A percentile compares a stretch with the other conserved stretches of the same genome.
These are phyloP conservation scores for Hyaloperonospora arabidopsidis DNA, from an alignment of 352 stramenopile genomes.

Conservation along the genomic window DNA sequence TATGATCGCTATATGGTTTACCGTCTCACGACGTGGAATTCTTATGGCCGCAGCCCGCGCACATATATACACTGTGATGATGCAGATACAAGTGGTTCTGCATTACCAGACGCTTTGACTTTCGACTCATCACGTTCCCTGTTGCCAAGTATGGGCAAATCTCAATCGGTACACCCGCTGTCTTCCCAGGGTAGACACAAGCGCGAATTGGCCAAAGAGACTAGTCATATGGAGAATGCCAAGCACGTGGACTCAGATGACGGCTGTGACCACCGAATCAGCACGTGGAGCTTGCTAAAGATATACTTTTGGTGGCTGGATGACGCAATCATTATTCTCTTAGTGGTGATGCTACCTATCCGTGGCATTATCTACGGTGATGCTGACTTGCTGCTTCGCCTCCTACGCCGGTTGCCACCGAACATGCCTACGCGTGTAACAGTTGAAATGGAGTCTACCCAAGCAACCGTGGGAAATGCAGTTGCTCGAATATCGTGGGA, in stretches of 20 bases:
- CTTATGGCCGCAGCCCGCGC: slow-evolving; percentile 62
- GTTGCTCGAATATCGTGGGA: slow-evolving; percentile 70
- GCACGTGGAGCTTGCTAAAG: slow-evolving; percentile 46
- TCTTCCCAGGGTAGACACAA: slow-evolving; percentile 21
- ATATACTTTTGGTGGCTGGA: slow-evolving; percentile 83
- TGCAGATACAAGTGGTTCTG: slow-evolving; percentile 6
- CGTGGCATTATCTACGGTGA: slow-evolving; percentile 80
- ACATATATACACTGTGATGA: slow-evolving; percentile 51
- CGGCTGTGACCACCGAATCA: slow-evolving; percentile 13
- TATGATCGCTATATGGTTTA: slow-evolving; percentile 55
- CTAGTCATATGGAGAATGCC: slow-evolving; percentile 10
- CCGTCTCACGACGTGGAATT: slow-evolving; percentile 75
- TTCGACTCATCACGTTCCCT: slow-evolving; percentile 5
- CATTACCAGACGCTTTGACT: slow-evolving; percentile 9
- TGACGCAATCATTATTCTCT: slow-evolving; percentile 62
- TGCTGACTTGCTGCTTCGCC: slow-evolving; percentile 56
- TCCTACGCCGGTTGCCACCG: slow-evolving; percentile 61
- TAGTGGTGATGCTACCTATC: slow-evolving; percentile 71
- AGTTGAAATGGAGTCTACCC: slow-evolving; percentile 50
- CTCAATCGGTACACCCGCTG: slow-evolving; percentile 21
- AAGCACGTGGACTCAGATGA: slow-evolving; percentile 5
- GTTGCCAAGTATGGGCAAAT: slow-evolving; percentile 16
- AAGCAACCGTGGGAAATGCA: slow-evolving; percentile 48
- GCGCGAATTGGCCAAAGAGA: slow-evolving; percentile 1
- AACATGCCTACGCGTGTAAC: slow-evolving; percentile 78